Evolutionary conservation across 1,139 yeast species (phyloP).

Genomic region (Eremothecium sinecaudum): DNA sequence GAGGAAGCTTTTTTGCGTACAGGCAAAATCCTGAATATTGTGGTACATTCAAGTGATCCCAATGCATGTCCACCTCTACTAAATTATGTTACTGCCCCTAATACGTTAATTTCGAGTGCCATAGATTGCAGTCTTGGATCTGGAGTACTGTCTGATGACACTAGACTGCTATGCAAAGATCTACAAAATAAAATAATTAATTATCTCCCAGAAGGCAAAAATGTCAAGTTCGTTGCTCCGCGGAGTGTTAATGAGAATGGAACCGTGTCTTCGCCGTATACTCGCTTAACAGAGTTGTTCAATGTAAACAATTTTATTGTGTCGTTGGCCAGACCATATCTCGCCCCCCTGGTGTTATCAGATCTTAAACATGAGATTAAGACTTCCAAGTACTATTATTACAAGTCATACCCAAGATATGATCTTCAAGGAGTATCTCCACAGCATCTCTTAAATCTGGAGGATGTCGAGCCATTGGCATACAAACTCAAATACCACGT

Average conservation of each 20-base stretch:
- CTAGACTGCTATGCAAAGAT: constrained; percentile 62
- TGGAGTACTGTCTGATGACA: constrained; percentile 51
- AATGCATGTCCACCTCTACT: constrained; percentile 59
- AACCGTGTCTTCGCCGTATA: constrained; percentile 59
- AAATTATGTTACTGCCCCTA: constrained; percentile 89
- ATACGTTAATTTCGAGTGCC: constrained; percentile 82
- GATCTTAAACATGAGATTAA: constrained; percentile 60
- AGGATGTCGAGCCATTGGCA: constrained; percentile 37
- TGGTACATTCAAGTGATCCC: constrained; percentile 75
- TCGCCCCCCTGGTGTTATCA: constrained; percentile 79
- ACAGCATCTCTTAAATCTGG: constrained; percentile 25
- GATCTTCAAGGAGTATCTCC: constrained; percentile 11
- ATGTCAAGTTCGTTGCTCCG: constrained; percentile 36
- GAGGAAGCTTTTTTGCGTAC: constrained; percentile 88
- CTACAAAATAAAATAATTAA: constrained; percentile 48
- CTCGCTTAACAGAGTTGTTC: constrained; percentile 80
- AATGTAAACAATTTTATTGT: constrained; percentile 89
- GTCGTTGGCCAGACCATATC: constrained; percentile 83
- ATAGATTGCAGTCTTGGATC: constrained; percentile 52
- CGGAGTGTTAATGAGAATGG: constrained; percentile 33
- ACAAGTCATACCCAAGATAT: constrained; percentile 26
- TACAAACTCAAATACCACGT: constrained; percentile 37
- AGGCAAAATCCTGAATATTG: constrained; percentile 73
- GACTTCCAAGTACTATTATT: constrained; percentile 31
- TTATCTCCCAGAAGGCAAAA: constrained; percentile 21